A percentile compares a stretch with the other conserved stretches of the same genome.
These are phyloP conservation scores for Lineolata rhizophorae DNA, from an alignment of 495 filamentous ascomycete species.

Conservation along the genomic window DNA sequence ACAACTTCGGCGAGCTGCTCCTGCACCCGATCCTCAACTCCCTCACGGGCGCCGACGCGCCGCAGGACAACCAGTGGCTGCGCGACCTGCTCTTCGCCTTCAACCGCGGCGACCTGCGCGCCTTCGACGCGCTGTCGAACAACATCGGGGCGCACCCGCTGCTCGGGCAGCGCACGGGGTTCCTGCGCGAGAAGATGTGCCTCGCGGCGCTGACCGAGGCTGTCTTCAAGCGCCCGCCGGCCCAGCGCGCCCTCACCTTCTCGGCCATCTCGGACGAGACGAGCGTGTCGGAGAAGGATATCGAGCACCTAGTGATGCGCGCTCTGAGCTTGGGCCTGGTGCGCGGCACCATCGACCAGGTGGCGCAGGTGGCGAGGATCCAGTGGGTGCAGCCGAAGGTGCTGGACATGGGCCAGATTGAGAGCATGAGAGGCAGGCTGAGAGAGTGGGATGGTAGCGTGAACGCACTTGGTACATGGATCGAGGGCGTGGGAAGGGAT, in stretches of 20 bases:
- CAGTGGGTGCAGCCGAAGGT: conserved; percentile 99
- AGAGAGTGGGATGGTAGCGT: conserved; percentile 92
- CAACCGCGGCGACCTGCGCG: conserved; percentile 81
- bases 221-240: conserved; percentile 86
- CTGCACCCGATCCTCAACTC: conserved; percentile 89
- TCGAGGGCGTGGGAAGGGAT: conserved; percentile 71
- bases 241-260: conserved; percentile 88
- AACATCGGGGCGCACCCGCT: conserved; percentile 59
- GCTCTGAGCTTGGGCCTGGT: conserved; percentile 81
- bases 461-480: conserved; percentile 86
- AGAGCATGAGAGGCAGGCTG: conserved; percentile 70
- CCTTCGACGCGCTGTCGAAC: conserved; percentile 58
- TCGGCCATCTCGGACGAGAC: conserved; percentile 72
- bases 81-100: conserved; percentile 89
- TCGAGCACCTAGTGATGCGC: conserved; percentile 98
- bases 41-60: conserved; percentile 32
- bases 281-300: conserved; percentile 72
- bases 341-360: conserved; percentile 87
- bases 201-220: conserved; percentile 87
- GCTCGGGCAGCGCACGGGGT: conserved; percentile 53
- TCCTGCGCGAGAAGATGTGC: conserved; percentile 94
- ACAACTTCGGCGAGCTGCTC: conserved; percentile 98
- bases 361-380: conserved; percentile 80
- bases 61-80: conserved; percentile 73
- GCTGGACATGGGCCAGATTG: conserved; percentile 86